Percentiles rank a stretch among this genome's conserved stretches.
These are phyloP conservation scores for Blastomyces parvus DNA, from an alignment of 2,329 filamentous ascomycete genomes.

Conservation along the genomic window DNA sequence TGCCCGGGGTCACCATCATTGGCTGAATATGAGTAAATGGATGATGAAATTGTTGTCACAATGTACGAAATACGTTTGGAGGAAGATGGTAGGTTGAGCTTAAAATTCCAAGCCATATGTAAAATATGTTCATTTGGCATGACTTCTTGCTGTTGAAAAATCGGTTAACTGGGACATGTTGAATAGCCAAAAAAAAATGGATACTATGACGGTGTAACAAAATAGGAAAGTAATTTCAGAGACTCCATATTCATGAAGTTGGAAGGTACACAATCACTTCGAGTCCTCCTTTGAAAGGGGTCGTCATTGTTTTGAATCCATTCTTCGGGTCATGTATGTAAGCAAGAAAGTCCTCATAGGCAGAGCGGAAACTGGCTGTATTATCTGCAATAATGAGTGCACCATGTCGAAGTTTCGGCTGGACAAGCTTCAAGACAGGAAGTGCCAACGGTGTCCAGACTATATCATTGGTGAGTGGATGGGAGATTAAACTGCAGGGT, in stretches of 20 bases:
- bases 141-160: background rate
- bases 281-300: conserved; percentile 43
- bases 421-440: conserved; percentile 42
- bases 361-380: conserved; percentile 28
- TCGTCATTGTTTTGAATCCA: conserved; percentile 42
- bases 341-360: conserved; percentile 41
- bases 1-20: conserved; percentile 2
- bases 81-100: background rate
- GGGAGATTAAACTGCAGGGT: conserved; percentile 5
- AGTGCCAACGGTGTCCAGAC: conserved; percentile 49
- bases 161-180: background rate
- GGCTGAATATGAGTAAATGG: conserved; percentile 1
- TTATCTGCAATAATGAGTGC: conserved; percentile 46
- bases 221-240: background rate
- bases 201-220: background rate
- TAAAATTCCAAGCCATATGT: background rate
- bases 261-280: conserved; percentile 37
- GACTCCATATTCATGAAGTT: background rate
- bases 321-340: conserved; percentile 40
- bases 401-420: conserved; percentile 38
- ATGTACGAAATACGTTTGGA: too few species aligned
- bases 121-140: background rate
- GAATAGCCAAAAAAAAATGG: background rate
- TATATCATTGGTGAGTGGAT: conserved; percentile 20
- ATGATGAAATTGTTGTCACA: background rate